Evolutionary conservation across 306 rosid species (phyloP).

Genomic region (Malus asiatica): DNA sequence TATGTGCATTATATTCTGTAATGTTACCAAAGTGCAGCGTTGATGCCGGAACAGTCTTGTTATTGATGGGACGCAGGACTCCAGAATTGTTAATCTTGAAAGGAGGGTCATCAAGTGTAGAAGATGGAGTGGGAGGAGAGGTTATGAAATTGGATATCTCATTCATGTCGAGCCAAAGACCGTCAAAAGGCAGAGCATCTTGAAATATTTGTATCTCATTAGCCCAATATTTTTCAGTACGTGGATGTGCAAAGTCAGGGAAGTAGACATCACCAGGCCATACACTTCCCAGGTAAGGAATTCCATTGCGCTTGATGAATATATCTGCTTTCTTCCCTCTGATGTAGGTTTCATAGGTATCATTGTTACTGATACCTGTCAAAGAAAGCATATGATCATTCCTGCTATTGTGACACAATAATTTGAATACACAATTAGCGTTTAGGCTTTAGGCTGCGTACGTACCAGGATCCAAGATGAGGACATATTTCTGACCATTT

Average conservation of each 20-base stretch:
- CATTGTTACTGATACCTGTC: slow-evolving; percentile 62
- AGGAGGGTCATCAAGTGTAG: slow-evolving; percentile 73
- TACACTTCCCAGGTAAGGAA: slow-evolving; percentile 64
- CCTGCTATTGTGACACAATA: not conserved
- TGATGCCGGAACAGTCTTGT: slow-evolving; percentile 52
- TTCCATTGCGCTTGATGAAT: slow-evolving; percentile 57
- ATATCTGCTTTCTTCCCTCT: slow-evolving; percentile 66
- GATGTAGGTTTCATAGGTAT: slow-evolving; percentile 47
- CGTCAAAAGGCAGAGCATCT: slow-evolving; percentile 57
- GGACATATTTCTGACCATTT: slow-evolving; percentile 76
- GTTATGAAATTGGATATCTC: slow-evolving; percentile 68
- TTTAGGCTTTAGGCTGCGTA: not conserved
- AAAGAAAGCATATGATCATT: not conserved
- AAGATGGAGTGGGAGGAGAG: slow-evolving; percentile 39
- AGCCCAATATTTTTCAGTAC: slow-evolving; percentile 43
- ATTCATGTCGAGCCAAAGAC: slow-evolving; percentile 91
- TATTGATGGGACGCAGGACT: slow-evolving; percentile 31
- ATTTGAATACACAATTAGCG: not conserved
- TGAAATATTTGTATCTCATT: slow-evolving; percentile 58
- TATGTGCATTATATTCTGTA: slow-evolving; percentile 74
- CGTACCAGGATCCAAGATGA: slow-evolving; percentile 78
- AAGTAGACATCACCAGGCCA: slow-evolving; percentile 87
- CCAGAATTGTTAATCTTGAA: slow-evolving; percentile 54
- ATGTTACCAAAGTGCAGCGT: slow-evolving; percentile 53
- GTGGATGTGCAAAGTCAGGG: slow-evolving; percentile 76